phyloP scores from a whole-genome alignment of 2,329 filamentous ascomycete species.

The Colletotrichum plurivorum region DNA sequence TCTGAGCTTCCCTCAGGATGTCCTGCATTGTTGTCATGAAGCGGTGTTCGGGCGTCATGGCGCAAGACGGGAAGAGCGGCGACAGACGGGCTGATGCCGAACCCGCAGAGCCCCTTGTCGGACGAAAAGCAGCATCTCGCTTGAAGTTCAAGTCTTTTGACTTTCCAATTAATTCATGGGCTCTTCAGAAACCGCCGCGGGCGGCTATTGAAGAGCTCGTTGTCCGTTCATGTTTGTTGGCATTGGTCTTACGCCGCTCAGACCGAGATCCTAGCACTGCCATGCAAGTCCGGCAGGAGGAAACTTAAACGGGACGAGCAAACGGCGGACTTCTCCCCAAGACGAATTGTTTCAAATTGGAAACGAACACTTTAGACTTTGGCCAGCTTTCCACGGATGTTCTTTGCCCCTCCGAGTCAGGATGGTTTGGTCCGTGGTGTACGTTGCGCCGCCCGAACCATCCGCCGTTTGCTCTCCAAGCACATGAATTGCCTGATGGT shows the following conservation, averaged over 20 bases:
- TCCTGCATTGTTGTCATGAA: slow-evolving; percentile 21
- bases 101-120: slow-evolving; percentile 3
- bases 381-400: background rate
- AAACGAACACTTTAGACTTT: slow-evolving; percentile 21
- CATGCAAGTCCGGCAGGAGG: slow-evolving; percentile 13
- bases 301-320: slow-evolving; percentile 15
- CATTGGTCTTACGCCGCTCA: slow-evolving; percentile 28
- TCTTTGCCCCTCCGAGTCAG: background rate
- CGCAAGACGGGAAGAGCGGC: background rate
- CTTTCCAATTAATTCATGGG: background rate
- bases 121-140: background rate
- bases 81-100: background rate
- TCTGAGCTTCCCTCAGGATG: slow-evolving; percentile 6
- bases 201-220: background rate
- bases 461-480: background rate
- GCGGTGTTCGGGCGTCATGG: slow-evolving; percentile 21
- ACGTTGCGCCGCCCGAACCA: background rate
- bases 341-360: slow-evolving; percentile 32
- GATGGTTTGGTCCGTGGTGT: slow-evolving; percentile 19
- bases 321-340: background rate
- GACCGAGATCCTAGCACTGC: slow-evolving; percentile 27
- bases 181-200: background rate
- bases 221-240: background rate
- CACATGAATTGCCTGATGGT: no score
- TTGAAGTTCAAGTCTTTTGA: background rate